These are phyloP conservation scores for Lasiodiplodia theobromae DNA, from an alignment of 2,329 filamentous ascomycete species.

Conservation along the genomic window DNA sequence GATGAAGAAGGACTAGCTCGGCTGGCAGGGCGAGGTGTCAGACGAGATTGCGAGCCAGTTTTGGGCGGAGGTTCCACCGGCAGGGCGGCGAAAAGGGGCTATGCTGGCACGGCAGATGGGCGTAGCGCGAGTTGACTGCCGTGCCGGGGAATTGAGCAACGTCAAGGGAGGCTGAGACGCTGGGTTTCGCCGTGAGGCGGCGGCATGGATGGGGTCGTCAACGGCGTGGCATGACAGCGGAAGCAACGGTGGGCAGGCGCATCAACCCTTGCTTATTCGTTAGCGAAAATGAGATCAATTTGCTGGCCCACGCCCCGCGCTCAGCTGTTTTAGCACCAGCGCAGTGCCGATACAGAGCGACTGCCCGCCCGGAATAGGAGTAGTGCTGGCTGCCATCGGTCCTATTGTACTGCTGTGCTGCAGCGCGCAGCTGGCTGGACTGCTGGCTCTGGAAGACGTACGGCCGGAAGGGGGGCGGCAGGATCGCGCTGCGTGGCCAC, in stretches of 20 bases:
- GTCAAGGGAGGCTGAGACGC: constrained; percentile 23
- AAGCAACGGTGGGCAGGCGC: constrained; percentile 12
- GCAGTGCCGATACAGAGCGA: neutral
- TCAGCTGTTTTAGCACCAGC: constrained; percentile 2
- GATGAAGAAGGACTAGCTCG: constrained; percentile 63
- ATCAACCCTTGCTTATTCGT: constrained; percentile 2
- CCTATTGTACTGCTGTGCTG: constrained; percentile 11
- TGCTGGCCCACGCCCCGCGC: constrained; percentile 12
- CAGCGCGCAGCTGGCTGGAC: neutral
- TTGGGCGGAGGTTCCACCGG: constrained; percentile 11
- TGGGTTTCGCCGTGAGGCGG: constrained; percentile 28
- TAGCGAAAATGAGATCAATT: constrained; percentile 20
- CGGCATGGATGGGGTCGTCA: constrained; percentile 4
- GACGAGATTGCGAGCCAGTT: constrained; percentile 25
- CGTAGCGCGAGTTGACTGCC: constrained; percentile 17
- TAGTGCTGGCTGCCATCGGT: constrained; percentile 13
- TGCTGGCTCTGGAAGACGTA: neutral
- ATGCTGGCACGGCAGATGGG: constrained; percentile 20
- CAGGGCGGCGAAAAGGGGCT: constrained; percentile 11
- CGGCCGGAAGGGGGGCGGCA: constrained; percentile 14
- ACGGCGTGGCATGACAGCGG: constrained; percentile 25
- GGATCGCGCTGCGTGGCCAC: constrained; percentile 8
- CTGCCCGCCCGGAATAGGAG: constrained; percentile 11
- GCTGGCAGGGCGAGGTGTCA: constrained; percentile 2
- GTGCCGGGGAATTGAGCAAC: constrained; percentile 14